These are phyloP conservation scores for Microcos paniculata DNA, from an alignment of 345 rosid species.

Conservation along the genomic window DNA sequence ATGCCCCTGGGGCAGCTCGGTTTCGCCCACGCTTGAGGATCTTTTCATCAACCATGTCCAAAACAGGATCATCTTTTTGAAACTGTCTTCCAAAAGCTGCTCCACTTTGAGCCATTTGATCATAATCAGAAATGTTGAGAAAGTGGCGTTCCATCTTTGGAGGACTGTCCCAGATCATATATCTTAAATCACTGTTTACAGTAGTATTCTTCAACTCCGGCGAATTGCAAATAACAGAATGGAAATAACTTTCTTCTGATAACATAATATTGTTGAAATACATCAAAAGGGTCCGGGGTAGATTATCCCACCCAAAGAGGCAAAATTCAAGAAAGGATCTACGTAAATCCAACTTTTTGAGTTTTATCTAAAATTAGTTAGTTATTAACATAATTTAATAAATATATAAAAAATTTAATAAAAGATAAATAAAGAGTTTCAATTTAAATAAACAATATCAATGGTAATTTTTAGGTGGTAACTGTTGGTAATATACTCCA, in stretches of 20 bases:
- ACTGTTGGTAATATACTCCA: no score
- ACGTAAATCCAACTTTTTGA: constrained; percentile 92
- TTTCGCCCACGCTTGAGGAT: constrained; percentile 67
- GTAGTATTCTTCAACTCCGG: constrained; percentile 84
- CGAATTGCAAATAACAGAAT: constrained; percentile 87
- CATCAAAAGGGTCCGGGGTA: constrained; percentile 89
- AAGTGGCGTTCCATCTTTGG: constrained; percentile 93
- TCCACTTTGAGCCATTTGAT: constrained; percentile 78
- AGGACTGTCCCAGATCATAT: constrained; percentile 96
- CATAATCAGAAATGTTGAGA: constrained; percentile 59
- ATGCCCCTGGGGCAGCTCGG: constrained; percentile 73
- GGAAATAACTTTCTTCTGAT: constrained; percentile 91
- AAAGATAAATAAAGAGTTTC: no score
- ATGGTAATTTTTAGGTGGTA: no score
- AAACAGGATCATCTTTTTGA: constrained; percentile 61
- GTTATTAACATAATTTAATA: no score
- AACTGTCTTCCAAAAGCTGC: constrained; percentile 90
- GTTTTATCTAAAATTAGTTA: no score
- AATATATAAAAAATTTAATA: no score
- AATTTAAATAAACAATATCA: no score
- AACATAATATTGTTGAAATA: constrained; percentile 83
- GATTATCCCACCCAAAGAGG: constrained; percentile 93
- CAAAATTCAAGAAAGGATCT: constrained; percentile 85
- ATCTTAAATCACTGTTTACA: constrained; percentile 78
- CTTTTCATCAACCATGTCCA: constrained; percentile 68